These are phyloP conservation scores for Penicillium samsonianum DNA, from an alignment of 495 filamentous ascomycete genomes.

Conservation along the genomic window DNA sequence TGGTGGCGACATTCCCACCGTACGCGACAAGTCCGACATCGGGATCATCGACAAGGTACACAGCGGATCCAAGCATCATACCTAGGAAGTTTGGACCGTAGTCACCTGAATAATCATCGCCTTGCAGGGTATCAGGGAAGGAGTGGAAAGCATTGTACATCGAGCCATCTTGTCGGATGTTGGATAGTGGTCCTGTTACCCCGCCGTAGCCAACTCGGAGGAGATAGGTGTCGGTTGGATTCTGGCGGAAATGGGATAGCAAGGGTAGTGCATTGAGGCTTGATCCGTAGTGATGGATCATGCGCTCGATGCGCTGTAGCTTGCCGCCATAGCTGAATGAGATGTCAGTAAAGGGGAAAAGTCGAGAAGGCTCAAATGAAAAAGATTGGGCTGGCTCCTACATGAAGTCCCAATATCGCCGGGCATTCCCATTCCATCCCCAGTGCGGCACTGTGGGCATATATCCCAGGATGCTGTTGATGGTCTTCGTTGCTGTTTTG, in stretches of 20 bases:
- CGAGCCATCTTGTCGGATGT: constrained; percentile 52
- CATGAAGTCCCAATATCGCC: neutral
- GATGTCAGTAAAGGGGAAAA: neutral
- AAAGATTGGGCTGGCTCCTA: neutral
- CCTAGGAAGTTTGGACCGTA: constrained; percentile 54
- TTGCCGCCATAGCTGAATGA: constrained; percentile 30
- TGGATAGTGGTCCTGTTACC: constrained; percentile 47
- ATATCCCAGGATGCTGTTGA: neutral
- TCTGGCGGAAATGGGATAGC: constrained; percentile 44
- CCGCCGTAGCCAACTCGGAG: neutral
- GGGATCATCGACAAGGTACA: neutral
- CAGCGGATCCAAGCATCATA: constrained; percentile 18
- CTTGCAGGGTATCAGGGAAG: constrained; percentile 51
- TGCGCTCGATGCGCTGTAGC: constrained; percentile 50
- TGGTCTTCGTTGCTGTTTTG: neutral
- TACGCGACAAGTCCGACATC: neutral
- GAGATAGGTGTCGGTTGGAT: constrained; percentile 26
- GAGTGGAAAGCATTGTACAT: constrained; percentile 53
- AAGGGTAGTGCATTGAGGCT: constrained; percentile 53
- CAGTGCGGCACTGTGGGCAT: neutral
- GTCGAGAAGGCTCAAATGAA: neutral
- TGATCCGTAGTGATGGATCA: constrained; percentile 60
- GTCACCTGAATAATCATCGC: constrained; percentile 55
- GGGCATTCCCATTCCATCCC: neutral
- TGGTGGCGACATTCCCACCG: neutral